phyloP scores from a whole-genome alignment of 441 rosid genomes.

The Erodium trifolium region DNA sequence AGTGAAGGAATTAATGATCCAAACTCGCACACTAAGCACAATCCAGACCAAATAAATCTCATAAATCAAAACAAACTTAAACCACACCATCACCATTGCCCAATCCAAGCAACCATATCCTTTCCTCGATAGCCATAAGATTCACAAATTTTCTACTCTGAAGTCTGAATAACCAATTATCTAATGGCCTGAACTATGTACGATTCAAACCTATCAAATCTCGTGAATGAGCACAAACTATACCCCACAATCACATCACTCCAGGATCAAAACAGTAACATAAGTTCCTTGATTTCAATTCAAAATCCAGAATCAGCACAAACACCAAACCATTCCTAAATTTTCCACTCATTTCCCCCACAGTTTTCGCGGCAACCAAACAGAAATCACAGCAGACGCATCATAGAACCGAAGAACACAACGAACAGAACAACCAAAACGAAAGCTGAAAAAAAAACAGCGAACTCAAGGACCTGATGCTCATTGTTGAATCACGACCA shows the following conservation, averaged over 20 bases:
- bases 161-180: background rate
- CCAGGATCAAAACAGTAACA: background rate
- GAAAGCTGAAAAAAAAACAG: background rate
- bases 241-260: background rate
- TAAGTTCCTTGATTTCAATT: background rate
- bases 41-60: background rate
- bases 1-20: background rate
- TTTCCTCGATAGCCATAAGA: background rate
- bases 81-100: background rate
- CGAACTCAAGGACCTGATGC: background rate
- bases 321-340: background rate
- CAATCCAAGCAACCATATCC: background rate
- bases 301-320: background rate
- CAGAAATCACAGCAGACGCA: background rate
- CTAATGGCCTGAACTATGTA: background rate
- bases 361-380: background rate
- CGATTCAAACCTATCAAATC: background rate
- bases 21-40: background rate
- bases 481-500: background rate
- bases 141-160: background rate
- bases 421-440: background rate
- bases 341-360: background rate
- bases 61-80: background rate
- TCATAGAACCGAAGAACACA: constrained; percentile 4
- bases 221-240: background rate